These are phyloP conservation scores for Emmonsia crescens DNA, from an alignment of 2,329 filamentous ascomycete species.

Conservation along the genomic window DNA sequence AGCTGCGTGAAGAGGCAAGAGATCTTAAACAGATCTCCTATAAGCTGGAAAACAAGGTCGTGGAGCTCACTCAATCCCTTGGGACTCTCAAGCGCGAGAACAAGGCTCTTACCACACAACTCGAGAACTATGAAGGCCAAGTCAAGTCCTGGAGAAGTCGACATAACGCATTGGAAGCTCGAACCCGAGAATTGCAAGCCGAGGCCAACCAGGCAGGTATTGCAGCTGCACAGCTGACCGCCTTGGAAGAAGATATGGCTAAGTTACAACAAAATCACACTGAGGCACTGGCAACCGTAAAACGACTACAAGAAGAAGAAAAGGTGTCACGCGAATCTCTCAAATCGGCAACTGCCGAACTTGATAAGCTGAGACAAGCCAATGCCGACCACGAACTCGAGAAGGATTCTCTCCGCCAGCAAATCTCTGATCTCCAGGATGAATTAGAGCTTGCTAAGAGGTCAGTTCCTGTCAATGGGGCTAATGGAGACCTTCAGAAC, in stretches of 20 bases:
- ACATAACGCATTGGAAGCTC: constrained; percentile 78
- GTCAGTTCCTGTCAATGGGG: constrained; percentile 59
- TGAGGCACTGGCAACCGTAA: constrained; percentile 81
- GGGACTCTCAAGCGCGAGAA: constrained; percentile 91
- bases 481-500: constrained; percentile 51
- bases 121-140: constrained; percentile 92
- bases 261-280: constrained; percentile 81
- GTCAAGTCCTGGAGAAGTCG: constrained; percentile 92
- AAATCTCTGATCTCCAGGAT: constrained; percentile 81
- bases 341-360: constrained; percentile 64
- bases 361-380: constrained; percentile 66
- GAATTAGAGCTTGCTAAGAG: constrained; percentile 81
- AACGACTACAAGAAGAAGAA: constrained; percentile 90
- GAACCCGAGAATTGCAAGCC: constrained; percentile 86
- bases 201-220: constrained; percentile 98
- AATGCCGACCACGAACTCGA: constrained; percentile 72
- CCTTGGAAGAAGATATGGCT: constrained; percentile 92
- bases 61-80: constrained; percentile 89
- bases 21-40: constrained; percentile 99
- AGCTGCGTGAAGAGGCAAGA: constrained; percentile 82
- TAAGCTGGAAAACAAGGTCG: constrained; percentile 98
- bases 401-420: constrained; percentile 73
- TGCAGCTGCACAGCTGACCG: constrained; percentile 75
- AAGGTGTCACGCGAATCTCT: constrained; percentile 73
- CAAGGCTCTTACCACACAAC: constrained; percentile 74